Base-by-base conservation (phyloP, 1,139 yeast species). In the Tardiomyces digboiensis region DNA sequence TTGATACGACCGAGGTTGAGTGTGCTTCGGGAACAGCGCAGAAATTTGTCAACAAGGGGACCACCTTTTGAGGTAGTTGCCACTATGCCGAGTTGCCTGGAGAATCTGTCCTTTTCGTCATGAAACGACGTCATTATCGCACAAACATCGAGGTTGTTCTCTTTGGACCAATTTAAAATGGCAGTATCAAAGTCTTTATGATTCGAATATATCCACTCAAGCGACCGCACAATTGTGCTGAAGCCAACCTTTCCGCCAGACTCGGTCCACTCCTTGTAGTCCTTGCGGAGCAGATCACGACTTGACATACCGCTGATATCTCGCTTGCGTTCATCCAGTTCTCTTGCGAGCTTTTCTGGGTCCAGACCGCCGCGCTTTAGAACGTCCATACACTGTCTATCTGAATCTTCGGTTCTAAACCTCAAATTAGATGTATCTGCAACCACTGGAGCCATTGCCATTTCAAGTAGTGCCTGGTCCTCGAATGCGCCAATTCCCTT, bases 211-310 rank as follows among this genome's bases (percentile, higher is more conserved):
- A 84, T 55, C 80, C 86, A 81, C n/a, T 66, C 64, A 38, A 82
- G 63, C 0, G 88, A 71, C 58, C 77, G 80, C 1, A 83, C 85
- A 18, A 82, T 67, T 0, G 96, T 82, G 44, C 91, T 76, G 54
- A 88, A 81, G 0, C 97, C 97, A 26, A 86, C 70, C 7, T 58
- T 61, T 1, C 63, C 65, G 12, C 62, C 61, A 1, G 53, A 55
- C 48, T 76, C 75, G 3, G 63, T 66, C 67, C 83, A 88, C 54
- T 79, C 81, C 58, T 89, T 89, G 62, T 84, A 89, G 59, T 89
- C 98, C 60, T 87, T 88, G 39, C 81, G 68, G 40, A 89, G 67
- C 14, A 89, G 62, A 44, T 86, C 94, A 5, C 58, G 57, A 12
- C 78, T 64, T 1, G 75, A 57, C 42, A 88, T 68, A 0, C 86